A percentile compares a stretch with the other conserved stretches of the same genome.
Conservation (phyloP, 352 stramenopile genomes). For the Thalassiosira mediterranea region DNA sequence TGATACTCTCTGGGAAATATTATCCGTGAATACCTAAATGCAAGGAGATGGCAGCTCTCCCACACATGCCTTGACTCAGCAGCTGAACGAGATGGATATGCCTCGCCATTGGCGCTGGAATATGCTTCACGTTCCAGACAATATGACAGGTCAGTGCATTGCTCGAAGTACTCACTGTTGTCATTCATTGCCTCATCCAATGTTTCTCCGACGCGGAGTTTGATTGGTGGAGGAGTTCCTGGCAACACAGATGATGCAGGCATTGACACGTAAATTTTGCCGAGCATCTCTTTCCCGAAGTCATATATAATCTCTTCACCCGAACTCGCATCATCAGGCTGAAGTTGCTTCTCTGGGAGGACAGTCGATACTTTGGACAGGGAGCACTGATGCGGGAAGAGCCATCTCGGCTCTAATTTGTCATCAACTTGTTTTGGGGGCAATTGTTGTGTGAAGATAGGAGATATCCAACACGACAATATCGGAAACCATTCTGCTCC, state of each 20-base stretch:
- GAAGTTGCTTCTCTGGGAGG: background rate
- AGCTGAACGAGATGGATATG: too few relatives aligned
- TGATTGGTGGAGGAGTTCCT: constrained; percentile 1
- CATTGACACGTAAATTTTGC: constrained; percentile 29
- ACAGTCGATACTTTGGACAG: constrained; percentile 20
- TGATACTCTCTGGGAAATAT: too few relatives aligned
- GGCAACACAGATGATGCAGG: background rate
- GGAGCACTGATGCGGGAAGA: constrained; percentile 30
- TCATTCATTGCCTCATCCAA: constrained; percentile 46
- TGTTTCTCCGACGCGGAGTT: constrained; percentile 47
- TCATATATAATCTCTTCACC: constrained; percentile 19
- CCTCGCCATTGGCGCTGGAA: too few relatives aligned
- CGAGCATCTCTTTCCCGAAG: constrained; percentile 38
- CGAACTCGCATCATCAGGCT: background rate
- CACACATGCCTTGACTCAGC: constrained; percentile 13
- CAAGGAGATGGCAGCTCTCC: constrained; percentile 26
- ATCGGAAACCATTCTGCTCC: too few relatives aligned
- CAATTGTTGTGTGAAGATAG: too few relatives aligned
- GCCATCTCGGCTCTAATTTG: constrained; percentile 5
- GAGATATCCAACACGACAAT: too few relatives aligned
- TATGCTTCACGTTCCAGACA: too few relatives aligned
- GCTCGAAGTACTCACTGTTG: constrained; percentile 40
- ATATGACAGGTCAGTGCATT: constrained; percentile 33
- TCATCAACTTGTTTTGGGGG: too few relatives aligned
- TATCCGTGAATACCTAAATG: constrained; percentile 42